Percentiles rank a stretch among this genome's conserved stretches.
Conservation (phyloP, 192 early-diverging fungal species). For the Coemansia sp. region DNA sequence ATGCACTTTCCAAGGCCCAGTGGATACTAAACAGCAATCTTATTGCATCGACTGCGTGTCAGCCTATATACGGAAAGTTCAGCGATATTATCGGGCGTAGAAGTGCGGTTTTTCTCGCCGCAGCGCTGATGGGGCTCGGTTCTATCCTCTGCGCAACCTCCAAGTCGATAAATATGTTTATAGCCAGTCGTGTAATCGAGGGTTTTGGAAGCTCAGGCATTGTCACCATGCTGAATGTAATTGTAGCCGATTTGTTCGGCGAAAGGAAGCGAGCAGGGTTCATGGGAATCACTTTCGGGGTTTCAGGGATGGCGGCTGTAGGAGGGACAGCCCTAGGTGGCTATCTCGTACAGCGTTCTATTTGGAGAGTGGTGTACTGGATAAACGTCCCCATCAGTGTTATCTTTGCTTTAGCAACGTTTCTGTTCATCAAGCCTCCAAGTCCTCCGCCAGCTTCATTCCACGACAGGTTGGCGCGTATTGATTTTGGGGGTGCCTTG, state of each 20-base stretch:
- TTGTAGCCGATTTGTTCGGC: constrained; percentile 65
- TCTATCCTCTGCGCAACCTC: constrained; percentile 58
- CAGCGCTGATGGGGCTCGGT: constrained; percentile 54
- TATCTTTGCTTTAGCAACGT: constrained; percentile 35
- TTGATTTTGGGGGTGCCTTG: constrained; percentile 67
- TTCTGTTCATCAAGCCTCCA: constrained; percentile 42
- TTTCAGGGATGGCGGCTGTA: constrained; percentile 61
- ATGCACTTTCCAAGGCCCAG: constrained; percentile 59
- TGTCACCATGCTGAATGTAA: constrained; percentile 61
- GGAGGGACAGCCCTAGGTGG: constrained; percentile 64
- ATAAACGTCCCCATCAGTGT: constrained; percentile 56
- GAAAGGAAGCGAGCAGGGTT: constrained; percentile 64
- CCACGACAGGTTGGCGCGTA: constrained; percentile 56
- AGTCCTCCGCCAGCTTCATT: constrained; percentile 26
- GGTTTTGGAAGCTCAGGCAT: constrained; percentile 73
- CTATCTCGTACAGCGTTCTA: constrained; percentile 54
- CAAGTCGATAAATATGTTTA: constrained; percentile 63
- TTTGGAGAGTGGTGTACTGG: constrained; percentile 61
- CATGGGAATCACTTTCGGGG: constrained; percentile 53
- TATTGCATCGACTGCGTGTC: constrained; percentile 66
- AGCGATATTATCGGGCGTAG: constrained; percentile 81
- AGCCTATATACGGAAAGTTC: constrained; percentile 77
- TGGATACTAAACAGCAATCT: constrained; percentile 80
- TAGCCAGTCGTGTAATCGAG: constrained; percentile 65
- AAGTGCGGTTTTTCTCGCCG: constrained; percentile 52